Conservation (phyloP, 805 yeast genomes). For the Osmozyma mogii region DNA sequence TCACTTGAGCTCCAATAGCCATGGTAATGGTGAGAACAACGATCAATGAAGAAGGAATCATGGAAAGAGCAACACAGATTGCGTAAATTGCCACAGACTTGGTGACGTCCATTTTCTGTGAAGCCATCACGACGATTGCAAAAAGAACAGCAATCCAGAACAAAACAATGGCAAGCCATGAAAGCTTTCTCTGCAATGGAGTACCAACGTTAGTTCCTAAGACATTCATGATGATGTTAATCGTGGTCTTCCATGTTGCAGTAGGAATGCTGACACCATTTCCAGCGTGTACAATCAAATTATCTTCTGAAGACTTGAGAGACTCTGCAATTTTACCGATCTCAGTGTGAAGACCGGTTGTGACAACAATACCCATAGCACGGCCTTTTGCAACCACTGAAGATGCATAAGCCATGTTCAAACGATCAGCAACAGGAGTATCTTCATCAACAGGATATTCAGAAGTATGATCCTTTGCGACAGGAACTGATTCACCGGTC, state of each 20-base stretch:
- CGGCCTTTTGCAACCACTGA: constrained; percentile 69
- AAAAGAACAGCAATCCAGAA: constrained; percentile 75
- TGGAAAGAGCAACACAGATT: constrained; percentile 72
- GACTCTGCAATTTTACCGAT: constrained; percentile 60
- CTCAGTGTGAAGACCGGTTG: constrained; percentile 67
- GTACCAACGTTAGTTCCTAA: constrained; percentile 76
- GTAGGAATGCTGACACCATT: constrained; percentile 38
- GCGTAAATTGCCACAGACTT: constrained; percentile 83
- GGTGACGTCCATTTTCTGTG: constrained; percentile 68
- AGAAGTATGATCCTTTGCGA: constrained; percentile 42
- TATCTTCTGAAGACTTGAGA: constrained; percentile 24
- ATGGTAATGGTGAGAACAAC: constrained; percentile 80
- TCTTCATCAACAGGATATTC: constrained; percentile 26
- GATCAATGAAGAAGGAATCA: constrained; percentile 76
- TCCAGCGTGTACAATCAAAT: constrained; percentile 31
- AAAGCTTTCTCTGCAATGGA: constrained; percentile 67
- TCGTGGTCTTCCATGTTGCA: constrained; percentile 26
- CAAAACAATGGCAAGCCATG: constrained; percentile 67
- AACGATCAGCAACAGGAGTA: constrained; percentile 61
- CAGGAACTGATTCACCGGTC: constrained; percentile 61
- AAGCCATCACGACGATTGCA: constrained; percentile 82
- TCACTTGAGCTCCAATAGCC: constrained; percentile 73
- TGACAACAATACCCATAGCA: constrained; percentile 58
- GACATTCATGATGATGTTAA: constrained; percentile 55
- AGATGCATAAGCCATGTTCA: constrained; percentile 65